These are phyloP conservation scores for Dipteronia dyeriana DNA, from an alignment of 345 rosid genomes.

Conservation along the genomic window DNA sequence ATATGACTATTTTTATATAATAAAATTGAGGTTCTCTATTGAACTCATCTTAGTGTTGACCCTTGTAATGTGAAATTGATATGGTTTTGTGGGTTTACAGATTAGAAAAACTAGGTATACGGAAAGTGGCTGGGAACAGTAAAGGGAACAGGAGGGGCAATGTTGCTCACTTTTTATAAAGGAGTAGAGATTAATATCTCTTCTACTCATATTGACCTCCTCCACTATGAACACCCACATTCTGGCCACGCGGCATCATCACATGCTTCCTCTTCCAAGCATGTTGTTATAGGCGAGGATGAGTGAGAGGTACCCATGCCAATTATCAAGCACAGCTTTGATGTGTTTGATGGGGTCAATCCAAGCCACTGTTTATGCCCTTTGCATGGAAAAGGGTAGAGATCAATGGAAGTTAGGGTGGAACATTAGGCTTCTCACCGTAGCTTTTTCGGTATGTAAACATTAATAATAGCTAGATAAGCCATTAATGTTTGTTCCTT, in stretches of 20 bases:
- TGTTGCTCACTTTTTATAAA: slow-evolving; percentile 57
- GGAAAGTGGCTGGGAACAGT: slow-evolving; percentile 45
- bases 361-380: slow-evolving; percentile 35
- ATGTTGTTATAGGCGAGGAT: slow-evolving; percentile 39
- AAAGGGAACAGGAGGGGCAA: slow-evolving; percentile 56
- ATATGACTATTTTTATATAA: too few species aligned
- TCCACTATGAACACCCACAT: slow-evolving; percentile 6
- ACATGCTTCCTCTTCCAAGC: slow-evolving; percentile 9
- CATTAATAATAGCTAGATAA: not conserved
- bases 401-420: slow-evolving; percentile 60
- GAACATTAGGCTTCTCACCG: slow-evolving; percentile 50
- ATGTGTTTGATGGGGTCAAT: slow-evolving; percentile 46
- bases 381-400: slow-evolving; percentile 49
- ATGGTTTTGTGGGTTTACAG: slow-evolving; percentile 20
- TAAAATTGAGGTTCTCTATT: too few species aligned
- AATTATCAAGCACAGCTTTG: slow-evolving; percentile 49
- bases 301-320: slow-evolving; percentile 43
- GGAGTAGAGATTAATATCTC: slow-evolving; percentile 34
- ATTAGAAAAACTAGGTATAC: slow-evolving; percentile 43
- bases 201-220: slow-evolving; percentile 41
- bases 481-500: not conserved
- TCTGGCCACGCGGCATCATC: not conserved
- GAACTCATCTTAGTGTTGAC: too few species aligned
- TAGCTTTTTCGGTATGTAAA: slow-evolving; percentile 35
- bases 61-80: too few species aligned